Base-by-base conservation (phyloP, 208 protist genomes). In the Crithidia bombi region DNA sequence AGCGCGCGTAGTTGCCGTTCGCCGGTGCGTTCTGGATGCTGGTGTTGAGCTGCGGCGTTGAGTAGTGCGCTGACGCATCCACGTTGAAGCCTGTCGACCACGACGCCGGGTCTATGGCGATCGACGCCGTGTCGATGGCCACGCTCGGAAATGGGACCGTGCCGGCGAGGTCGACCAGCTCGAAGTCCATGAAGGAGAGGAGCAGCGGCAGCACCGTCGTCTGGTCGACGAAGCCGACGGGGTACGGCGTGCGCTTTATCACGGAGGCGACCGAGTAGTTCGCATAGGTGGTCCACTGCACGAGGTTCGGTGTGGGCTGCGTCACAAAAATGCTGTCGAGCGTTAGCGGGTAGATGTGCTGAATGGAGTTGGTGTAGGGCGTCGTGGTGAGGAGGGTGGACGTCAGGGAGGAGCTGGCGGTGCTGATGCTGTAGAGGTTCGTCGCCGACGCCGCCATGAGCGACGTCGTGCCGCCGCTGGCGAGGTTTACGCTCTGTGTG, bases 261-360 rank as follows among this genome's bases (percentile, higher is more conserved):
- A 49, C 26, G 30, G 52, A 35, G 23, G 19, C 15, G 4, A 90
- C 69, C 32, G 57, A 25, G 28, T 75, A 72, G 36, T 83, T 81
- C 3, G 72, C 69, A 30, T 86, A 72, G 14, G 58, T 63, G 25
- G 89, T 54, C 26, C 74, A 54, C 38, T 73, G 85, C 57, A 94
- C 47, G 38, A 76, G 50, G 57, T 61, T 58, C 9, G 51, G 19
- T 5, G 43, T 58, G 23, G 54, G 44, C 30, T 69, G 69, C 19
- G 81, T 64, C 17, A 94, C 5, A 69, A 90, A 89, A 44, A 94
- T 78, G 55, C 65, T 72, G 33, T 89, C 76, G 11, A 56, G 23
- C 17, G 44, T 68, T 25, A 83, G 26, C 9, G 83, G 76, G 52
- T 81, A 84, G 61, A 91, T 69, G 50, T 71, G 69, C 12, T 51